Evolutionary conservation across 2,329 filamentous ascomycete genomes (phyloP), one percentile per base, ranked within the genome.

Genomic region (Akanthomyces dipterigenus): DNA sequence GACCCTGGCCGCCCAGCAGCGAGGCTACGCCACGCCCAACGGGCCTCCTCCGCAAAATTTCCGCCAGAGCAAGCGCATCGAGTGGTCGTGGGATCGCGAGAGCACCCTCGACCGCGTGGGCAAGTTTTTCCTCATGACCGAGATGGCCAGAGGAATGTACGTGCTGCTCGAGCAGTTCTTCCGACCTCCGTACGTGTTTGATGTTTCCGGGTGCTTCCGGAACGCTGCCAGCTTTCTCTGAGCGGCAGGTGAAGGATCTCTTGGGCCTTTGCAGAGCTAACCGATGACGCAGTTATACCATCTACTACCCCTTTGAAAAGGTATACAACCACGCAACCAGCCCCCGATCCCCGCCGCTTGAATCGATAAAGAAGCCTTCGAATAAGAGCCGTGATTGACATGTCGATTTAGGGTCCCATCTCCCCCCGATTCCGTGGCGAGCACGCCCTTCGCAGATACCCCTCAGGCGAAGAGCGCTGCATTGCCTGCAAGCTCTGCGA

Each of bases 401-500:
- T 42, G 1, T 46, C 26, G 31, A 61, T 56, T 20, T 64, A 86
- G 84, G 95, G 95, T 53, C 95, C 95, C 64, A 97, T 99, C 75
- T 97, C 93, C 40, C 95, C 95, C 64, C 89, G 95, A 69, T 99
- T 99, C 87, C 90, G 95, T 77, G 95, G 95, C 75, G 95, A 99
- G 78, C 95, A 99, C 80, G 95, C 95, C 67, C 84, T 99, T 66
- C 88, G 95, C 76, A 87, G 95, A 72, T 99, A 99, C 77, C 95
- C 95, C 34, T 96, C 93, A 3, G 95, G 95, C 68, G 95, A 99
- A 80, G 95, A 99, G 82, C 90, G 95, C 70, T 99, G 95, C 82
- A 99, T 99, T 78, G 95, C 95, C 69, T 99, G 95, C 90, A 99
- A 99, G 83, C 88, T 99, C 63, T 99, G 95, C 80, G 95, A 99